Evolutionary conservation across 257 asterid species (phyloP).

Genomic region (Marsdenia floribunda): DNA sequence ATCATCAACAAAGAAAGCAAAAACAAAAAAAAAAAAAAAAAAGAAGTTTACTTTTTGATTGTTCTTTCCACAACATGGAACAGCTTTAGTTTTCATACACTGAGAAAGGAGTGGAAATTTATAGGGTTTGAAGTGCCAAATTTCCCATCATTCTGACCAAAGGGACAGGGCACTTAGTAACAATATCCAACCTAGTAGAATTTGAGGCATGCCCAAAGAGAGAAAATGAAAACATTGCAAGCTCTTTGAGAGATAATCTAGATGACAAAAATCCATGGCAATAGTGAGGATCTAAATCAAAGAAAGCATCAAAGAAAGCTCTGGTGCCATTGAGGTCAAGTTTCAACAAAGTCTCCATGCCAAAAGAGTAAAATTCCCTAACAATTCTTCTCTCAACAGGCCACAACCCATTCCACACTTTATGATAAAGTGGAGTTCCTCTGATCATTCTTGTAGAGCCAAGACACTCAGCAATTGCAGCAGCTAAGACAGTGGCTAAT

Average conservation of each 20-base stretch:
- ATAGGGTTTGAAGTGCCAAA: conserved; percentile 62
- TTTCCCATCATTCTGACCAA: conserved; percentile 61
- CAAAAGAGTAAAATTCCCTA: conserved; percentile 67
- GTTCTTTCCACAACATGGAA: neutral
- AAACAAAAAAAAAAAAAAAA: no score
- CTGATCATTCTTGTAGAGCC: conserved; percentile 81
- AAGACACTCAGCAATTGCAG: conserved; percentile 60
- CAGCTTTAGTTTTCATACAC: neutral
- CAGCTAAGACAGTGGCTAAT: conserved; percentile 51
- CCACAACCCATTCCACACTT: conserved; percentile 80
- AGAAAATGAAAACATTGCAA: conserved; percentile 45
- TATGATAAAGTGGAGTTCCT: conserved; percentile 44
- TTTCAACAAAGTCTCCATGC: conserved; percentile 82
- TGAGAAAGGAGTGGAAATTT: conserved; percentile 10
- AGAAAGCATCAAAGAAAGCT: conserved; percentile 73
- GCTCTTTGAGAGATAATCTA: conserved; percentile 63
- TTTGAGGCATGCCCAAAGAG: conserved; percentile 64
- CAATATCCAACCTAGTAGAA: conserved; percentile 52
- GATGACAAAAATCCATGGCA: conserved; percentile 83
- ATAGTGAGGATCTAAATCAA: conserved; percentile 63
- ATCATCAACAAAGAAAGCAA: neutral
- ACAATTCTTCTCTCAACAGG: conserved; percentile 53
- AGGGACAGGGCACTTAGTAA: conserved; percentile 69
- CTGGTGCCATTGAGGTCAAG: conserved; percentile 30
- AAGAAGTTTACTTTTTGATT: neutral